Percentiles rank a stretch among this genome's conserved stretches.
These are phyloP conservation scores for Hansenula sp. DNA, from an alignment of 1,139 yeast species.

Conservation along the genomic window DNA sequence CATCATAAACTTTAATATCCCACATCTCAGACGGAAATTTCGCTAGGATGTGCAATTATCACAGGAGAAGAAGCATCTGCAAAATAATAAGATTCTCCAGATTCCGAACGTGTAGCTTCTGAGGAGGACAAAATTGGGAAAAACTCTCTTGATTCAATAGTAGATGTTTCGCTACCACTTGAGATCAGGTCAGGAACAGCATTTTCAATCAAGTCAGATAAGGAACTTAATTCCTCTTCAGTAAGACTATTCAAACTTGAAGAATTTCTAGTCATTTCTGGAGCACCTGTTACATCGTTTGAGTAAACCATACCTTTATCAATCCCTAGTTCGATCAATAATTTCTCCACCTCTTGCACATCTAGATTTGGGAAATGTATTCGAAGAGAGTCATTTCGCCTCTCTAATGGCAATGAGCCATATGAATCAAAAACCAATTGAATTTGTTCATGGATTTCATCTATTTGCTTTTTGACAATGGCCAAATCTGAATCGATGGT, in stretches of 20 bases:
- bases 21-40: background rate
- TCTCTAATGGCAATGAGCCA: conserved; percentile 48
- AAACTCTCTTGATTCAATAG: conserved; percentile 1
- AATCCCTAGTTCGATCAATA: conserved; percentile 47
- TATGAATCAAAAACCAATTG: conserved; percentile 36
- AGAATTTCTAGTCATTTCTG: background rate
- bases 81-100: conserved; percentile 1
- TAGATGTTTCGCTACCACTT: conserved; percentile 3
- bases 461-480: conserved; percentile 28
- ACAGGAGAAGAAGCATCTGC: background rate
- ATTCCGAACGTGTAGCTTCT: background rate
- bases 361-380: conserved; percentile 60
- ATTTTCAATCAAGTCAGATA: conserved; percentile 11
- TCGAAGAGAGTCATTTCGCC: conserved; percentile 35
- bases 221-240: background rate
- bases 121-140: conserved; percentile 8
- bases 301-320: conserved; percentile 43
- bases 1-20: background rate
- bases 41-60: background rate
- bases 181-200: conserved; percentile 19
- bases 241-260: background rate
- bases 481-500: conserved; percentile 28
- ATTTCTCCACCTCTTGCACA: conserved; percentile 40
- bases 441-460: conserved; percentile 34
- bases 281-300: conserved; percentile 10